Base-by-base conservation (phyloP, 306 rosid species). In the Trifolium pratense region DNA sequence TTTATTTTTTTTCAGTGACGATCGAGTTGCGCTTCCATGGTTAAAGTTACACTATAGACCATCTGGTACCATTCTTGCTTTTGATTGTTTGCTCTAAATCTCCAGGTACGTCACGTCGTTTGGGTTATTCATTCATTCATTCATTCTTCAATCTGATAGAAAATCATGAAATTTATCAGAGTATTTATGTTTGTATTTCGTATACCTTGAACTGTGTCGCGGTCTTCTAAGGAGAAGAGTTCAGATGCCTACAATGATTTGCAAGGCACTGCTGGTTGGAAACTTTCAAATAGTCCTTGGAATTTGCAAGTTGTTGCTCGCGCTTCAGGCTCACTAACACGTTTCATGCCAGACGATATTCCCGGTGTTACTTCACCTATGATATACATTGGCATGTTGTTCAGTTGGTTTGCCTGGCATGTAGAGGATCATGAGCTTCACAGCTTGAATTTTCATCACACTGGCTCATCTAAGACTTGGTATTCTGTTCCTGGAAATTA, bases 391-490 rank as follows among this genome's bases (percentile, higher is more conserved):
- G 99, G 99, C 45, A 95, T 94, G 99, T 78, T 94, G 75, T 94
- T 94, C 83, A 94, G 99, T 80, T 94, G 99, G 99, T 94, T 94
- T 88, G 99, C 99, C 53, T 94, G 99, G 97, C 99, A 94, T 40
- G 97, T 95, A 25, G 99, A 95, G 88, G 99, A 95, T 88, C 99
- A 95, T 76, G 99, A 95, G 83, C 97, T 95, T 76, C 99, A 95
- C 81, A 95, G 99, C 82, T 84, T 95, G 99, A 95, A 95, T 84
- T 95, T 80, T 82, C 97, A 91, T 76, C 97, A 94, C 84, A 78
- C 91, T 46, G 99, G 99, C 75, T 88, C 99, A 29, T 77, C 97
- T 71, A 94, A 94, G 88, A 94, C 99, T 58, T 94, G 99, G 99
- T 94, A 94, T 87, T 78, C 99, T 51, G 90, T 95, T 83, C 97